Evolutionary conservation across 495 filamentous ascomycete species (phyloP).

Genomic region (Hyphodiscus hymeniophilus): DNA sequence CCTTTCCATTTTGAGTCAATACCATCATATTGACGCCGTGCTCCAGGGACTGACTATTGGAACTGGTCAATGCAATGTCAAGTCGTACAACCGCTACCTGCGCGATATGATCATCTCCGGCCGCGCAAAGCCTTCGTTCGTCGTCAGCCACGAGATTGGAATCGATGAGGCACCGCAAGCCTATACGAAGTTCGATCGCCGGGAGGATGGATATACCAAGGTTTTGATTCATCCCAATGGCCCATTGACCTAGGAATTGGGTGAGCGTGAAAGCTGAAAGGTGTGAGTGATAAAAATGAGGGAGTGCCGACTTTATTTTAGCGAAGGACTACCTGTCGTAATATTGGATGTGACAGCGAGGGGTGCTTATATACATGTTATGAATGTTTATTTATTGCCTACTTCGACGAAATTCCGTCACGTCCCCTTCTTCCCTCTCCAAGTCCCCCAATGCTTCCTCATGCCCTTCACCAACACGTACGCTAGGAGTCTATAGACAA

Average conservation of each 20-base stretch:
- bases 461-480: constrained; percentile 49
- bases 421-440: not conserved
- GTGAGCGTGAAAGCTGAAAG: too few species aligned
- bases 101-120: constrained; percentile 51
- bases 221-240: constrained; percentile 33
- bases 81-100: constrained; percentile 48
- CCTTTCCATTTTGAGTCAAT: not conserved
- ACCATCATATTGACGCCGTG: not conserved
- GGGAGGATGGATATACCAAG: constrained; percentile 36
- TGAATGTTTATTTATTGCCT: too few species aligned
- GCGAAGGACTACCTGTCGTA: too few species aligned
- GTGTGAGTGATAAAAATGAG: too few species aligned
- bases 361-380: too few species aligned
- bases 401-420: too few species aligned
- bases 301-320: too few species aligned
- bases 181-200: constrained; percentile 42
- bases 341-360: too few species aligned
- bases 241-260: not conserved
- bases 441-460: constrained; percentile 27
- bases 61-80: constrained; percentile 54
- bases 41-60: constrained; percentile 31
- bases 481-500: constrained; percentile 57
- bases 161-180: constrained; percentile 44
- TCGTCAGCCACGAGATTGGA: constrained; percentile 46
- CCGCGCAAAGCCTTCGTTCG: constrained; percentile 47